phyloP scores from a whole-genome alignment of 1,284 basidiomycete species.

The Leccinum pachyderme region DNA sequence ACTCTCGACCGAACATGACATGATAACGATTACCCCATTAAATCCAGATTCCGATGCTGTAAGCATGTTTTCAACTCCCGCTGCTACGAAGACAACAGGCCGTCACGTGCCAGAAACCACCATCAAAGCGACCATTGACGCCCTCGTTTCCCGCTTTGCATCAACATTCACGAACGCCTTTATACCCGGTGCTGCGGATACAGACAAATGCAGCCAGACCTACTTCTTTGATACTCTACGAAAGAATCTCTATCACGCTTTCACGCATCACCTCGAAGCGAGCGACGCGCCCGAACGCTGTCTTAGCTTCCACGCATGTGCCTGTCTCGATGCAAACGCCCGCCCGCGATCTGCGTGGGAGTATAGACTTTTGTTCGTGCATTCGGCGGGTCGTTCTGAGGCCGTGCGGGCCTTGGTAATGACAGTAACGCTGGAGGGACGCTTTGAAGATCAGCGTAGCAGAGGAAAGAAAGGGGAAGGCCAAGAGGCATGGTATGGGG shows the following conservation, averaged over 20 bases:
- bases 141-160: constrained; percentile 6
- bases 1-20: neutral
- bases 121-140: constrained; percentile 4
- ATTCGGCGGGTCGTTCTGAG: neutral
- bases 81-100: neutral
- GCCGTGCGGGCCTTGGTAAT: constrained; percentile 5
- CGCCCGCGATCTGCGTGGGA: constrained; percentile 4
- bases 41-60: neutral
- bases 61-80: neutral
- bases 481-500: constrained; percentile 2
- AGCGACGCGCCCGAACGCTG: constrained; percentile 3
- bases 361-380: constrained; percentile 7
- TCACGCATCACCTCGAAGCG: constrained; percentile 6
- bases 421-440: constrained; percentile 10
- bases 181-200: neutral
- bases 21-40: neutral
- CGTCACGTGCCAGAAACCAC: neutral
- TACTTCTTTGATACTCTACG: constrained; percentile 9
- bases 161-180: neutral
- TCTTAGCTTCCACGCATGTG: neutral
- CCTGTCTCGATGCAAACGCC: neutral
- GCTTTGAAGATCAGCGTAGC: neutral
- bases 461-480: neutral
- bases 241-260: constrained; percentile 6
- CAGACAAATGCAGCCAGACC: neutral